Conservation (phyloP, 768 basidiomycete species). For the Boletus pseudopeckii region DNA sequence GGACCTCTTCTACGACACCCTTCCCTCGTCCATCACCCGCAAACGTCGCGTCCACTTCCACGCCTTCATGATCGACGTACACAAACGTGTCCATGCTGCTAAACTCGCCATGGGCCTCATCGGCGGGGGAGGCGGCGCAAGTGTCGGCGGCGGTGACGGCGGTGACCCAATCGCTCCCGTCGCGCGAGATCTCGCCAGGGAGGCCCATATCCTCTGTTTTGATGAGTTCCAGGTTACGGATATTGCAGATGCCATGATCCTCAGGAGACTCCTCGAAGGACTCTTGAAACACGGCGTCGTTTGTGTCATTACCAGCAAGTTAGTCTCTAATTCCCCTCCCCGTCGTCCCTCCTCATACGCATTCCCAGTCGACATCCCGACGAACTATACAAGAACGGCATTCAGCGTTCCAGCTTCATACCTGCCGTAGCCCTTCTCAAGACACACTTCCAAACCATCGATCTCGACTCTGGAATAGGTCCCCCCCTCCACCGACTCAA, state of each 20-base stretch:
- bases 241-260: conserved; percentile 98
- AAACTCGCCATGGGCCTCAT: conserved; percentile 67
- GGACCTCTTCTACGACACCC: conserved; percentile 91
- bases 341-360: not conserved
- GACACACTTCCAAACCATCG: conserved; percentile 78
- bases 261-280: conserved; percentile 84
- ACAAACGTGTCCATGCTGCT: conserved; percentile 84
- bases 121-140: conserved; percentile 34
- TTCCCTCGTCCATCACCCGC: conserved; percentile 59
- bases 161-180: conserved; percentile 87
- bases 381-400: conserved; percentile 97
- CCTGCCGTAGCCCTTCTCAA: conserved; percentile 95
- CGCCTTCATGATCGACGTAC: conserved; percentile 98
- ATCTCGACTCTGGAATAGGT: conserved; percentile 96
- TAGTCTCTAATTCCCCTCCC: conserved; percentile 26
- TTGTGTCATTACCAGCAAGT: conserved; percentile 98
- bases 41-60: conserved; percentile 96
- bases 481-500: conserved; percentile 11
- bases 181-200: conserved; percentile 78
- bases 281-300: conserved; percentile 86
- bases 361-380: conserved; percentile 85
- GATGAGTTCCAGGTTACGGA: conserved; percentile 99
- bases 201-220: conserved; percentile 87
- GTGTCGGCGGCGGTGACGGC: conserved; percentile 26
- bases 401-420: conserved; percentile 91